phyloP scores from a whole-genome alignment of 2,329 filamentous ascomycete species.

The Seiridium cupressi region DNA sequence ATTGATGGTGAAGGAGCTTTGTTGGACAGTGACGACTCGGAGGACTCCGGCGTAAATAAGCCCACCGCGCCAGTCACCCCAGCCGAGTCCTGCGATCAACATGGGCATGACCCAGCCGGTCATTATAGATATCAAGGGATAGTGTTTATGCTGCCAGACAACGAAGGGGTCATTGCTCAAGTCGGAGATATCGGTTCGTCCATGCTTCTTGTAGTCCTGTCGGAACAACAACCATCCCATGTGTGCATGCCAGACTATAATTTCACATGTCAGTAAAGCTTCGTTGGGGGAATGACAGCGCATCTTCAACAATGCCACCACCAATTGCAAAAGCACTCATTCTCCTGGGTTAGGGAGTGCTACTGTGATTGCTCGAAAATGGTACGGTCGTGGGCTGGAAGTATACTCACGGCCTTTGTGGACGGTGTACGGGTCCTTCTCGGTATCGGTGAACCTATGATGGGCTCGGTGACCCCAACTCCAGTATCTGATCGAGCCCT shows the following conservation, averaged over 20 bases:
- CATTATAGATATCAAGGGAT: constrained; percentile 73
- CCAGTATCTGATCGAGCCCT: constrained; percentile 90
- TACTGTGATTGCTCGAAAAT: background rate
- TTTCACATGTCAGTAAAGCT: background rate
- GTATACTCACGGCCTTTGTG: constrained; percentile 64
- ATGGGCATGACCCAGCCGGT: constrained; percentile 78
- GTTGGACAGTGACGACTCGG: constrained; percentile 87
- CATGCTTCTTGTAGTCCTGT: constrained; percentile 87
- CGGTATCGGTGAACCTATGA: constrained; percentile 89
- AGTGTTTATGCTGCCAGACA: constrained; percentile 85
- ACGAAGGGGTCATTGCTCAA: constrained; percentile 84
- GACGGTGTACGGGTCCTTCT: constrained; percentile 89
- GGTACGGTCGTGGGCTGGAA: background rate
- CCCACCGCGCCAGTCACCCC: constrained; percentile 79
- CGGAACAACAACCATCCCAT: constrained; percentile 92
- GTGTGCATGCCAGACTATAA: constrained; percentile 55
- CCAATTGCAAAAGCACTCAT: background rate
- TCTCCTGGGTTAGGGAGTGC: background rate
- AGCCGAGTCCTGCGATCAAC: constrained; percentile 68
- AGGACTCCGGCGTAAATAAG: constrained; percentile 85
- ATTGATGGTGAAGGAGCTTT: constrained; percentile 93
- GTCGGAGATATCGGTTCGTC: constrained; percentile 84
- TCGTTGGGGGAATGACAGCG: background rate
- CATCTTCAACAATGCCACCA: background rate
- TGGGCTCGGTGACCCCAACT: constrained; percentile 82